Evolutionary conservation across 768 basidiomycete genomes (phyloP).

Genomic region (Lactarius hengduanensis): DNA sequence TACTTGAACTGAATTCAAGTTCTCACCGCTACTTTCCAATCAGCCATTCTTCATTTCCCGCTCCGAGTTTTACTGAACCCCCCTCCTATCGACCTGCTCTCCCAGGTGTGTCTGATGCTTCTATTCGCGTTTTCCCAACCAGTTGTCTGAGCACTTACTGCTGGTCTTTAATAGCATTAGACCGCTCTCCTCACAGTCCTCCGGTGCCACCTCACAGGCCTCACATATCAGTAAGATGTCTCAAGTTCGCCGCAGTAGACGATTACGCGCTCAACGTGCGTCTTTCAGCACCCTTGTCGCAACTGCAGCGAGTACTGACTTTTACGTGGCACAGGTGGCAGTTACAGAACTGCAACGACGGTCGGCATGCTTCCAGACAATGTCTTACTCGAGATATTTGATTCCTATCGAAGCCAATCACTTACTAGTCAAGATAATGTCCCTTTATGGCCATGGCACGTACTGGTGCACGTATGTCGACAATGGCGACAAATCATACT

Average conservation of each 20-base stretch:
- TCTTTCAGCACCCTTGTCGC: not conserved
- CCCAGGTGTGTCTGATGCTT: slow-evolving; percentile 26
- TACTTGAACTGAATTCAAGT: too few relatives aligned
- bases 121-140: slow-evolving; percentile 35
- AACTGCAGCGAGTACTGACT: too few relatives aligned
- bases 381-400: too few relatives aligned
- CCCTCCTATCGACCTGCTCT: not conserved
- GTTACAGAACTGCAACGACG: too few relatives aligned
- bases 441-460: too few relatives aligned
- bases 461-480: not conserved
- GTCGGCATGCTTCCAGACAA: too few relatives aligned
- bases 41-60: slow-evolving; percentile 59
- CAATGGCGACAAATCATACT: not conserved
- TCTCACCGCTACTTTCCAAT: slow-evolving; percentile 40
- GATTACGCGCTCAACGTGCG: not conserved
- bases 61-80: slow-evolving; percentile 39
- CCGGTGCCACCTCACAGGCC: not conserved
- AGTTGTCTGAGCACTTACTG: slow-evolving; percentile 40
- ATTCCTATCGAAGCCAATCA: too few relatives aligned
- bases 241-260: not conserved
- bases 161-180: not conserved
- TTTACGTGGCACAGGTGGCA: too few relatives aligned
- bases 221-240: not conserved
- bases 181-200: not conserved
- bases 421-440: too few relatives aligned